These are phyloP conservation scores for Monoraphidium neglectum DNA, from an alignment of 139 green algal genomes.

Conservation along the genomic window DNA sequence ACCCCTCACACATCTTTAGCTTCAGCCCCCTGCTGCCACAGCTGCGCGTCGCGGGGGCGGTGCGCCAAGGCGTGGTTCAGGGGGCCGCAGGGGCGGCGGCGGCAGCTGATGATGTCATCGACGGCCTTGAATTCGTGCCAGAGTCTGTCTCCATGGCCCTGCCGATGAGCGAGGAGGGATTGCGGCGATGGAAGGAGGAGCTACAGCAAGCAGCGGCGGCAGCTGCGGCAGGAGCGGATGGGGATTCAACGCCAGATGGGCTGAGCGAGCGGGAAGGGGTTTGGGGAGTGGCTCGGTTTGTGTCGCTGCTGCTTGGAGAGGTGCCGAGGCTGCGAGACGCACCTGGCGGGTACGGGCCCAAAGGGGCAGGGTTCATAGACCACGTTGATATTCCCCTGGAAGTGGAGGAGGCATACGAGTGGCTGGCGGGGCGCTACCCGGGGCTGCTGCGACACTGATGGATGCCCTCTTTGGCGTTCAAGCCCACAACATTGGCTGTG, in stretches of 20 bases:
- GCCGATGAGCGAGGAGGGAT: background rate
- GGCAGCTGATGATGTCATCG: no score
- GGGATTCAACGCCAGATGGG: background rate
- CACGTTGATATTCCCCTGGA: constrained; percentile 22
- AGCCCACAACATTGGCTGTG: no score
- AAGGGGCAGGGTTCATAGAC: constrained; percentile 23
- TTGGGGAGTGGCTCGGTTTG: constrained; percentile 14
- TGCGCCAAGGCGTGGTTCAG: no score
- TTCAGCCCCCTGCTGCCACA: constrained; percentile 16
- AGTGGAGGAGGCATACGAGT: constrained; percentile 3
- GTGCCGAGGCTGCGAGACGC: constrained; percentile 13
- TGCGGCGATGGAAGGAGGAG: background rate
- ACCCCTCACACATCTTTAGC: background rate
- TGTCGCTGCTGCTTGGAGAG: constrained; percentile 22
- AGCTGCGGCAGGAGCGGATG: background rate
- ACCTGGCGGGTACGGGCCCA: constrained; percentile 12
- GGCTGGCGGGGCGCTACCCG: constrained; percentile 14
- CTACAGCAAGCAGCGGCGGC: background rate
- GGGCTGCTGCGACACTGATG: constrained; percentile 18
- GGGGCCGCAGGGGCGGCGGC: no score
- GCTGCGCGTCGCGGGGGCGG: background rate
- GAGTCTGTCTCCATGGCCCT: background rate
- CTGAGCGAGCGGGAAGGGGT: background rate
- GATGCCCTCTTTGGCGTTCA: no score
- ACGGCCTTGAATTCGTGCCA: constrained; percentile 18